These are phyloP conservation scores for Sanghuangporus weigelae DNA, from an alignment of 1,284 basidiomycete species.

Conservation along the genomic window DNA sequence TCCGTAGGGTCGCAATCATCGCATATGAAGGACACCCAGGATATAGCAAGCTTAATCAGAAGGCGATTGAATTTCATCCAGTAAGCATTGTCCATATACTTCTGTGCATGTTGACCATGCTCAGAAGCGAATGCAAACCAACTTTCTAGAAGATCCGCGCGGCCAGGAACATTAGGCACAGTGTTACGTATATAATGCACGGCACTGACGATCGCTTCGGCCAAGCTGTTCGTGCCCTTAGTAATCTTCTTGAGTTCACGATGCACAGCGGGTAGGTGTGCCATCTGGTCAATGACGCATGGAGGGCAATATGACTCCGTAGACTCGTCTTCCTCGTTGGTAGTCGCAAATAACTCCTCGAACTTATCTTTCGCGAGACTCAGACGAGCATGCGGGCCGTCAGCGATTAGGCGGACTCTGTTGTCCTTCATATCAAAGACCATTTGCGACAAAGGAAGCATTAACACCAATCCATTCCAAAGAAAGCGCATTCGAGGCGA, in stretches of 20 bases:
- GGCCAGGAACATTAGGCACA: conserved; percentile 55
- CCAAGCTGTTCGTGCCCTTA: conserved; percentile 83
- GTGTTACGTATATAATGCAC: conserved; percentile 77
- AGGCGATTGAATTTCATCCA: conserved; percentile 76
- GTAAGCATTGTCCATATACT: conserved; percentile 76
- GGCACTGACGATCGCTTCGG: conserved; percentile 90
- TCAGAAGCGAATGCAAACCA: conserved; percentile 98
- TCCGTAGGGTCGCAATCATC: conserved; percentile 97
- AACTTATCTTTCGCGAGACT: conserved; percentile 79
- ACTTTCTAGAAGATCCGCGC: conserved; percentile 88
- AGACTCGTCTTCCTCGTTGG: conserved; percentile 56
- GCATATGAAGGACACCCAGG: conserved; percentile 98
- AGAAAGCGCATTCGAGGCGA: conserved; percentile 86
- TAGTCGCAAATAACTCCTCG: conserved; percentile 53
- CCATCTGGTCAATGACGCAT: conserved; percentile 81
- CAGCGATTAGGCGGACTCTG: conserved; percentile 80
- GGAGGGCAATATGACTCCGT: conserved; percentile 38
- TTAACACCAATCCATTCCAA: conserved; percentile 90
- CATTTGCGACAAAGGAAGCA: conserved; percentile 63
- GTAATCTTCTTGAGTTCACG: conserved; percentile 88
- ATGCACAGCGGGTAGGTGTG: conserved; percentile 88
- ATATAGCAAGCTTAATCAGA: conserved; percentile 85
- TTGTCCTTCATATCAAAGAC: conserved; percentile 81
- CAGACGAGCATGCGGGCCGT: conserved; percentile 79
- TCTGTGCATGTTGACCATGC: conserved; percentile 84